phyloP scores from a whole-genome alignment of 2,329 filamentous ascomycete species.

The Colletotrichum sp. region DNA sequence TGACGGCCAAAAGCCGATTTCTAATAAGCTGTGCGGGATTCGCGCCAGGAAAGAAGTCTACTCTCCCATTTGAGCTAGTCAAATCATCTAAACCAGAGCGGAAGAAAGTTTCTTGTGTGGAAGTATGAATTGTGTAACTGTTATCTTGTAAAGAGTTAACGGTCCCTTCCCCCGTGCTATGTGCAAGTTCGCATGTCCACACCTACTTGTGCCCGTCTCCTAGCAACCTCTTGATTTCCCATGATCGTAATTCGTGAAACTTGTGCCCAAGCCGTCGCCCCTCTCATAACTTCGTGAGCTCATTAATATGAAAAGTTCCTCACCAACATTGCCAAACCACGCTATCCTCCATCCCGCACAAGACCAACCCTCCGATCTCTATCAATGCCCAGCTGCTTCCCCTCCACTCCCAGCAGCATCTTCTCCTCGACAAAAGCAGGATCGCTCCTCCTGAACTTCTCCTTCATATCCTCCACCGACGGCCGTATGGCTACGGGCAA shows the following conservation, averaged over 20 bases:
- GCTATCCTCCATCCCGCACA: neutral
- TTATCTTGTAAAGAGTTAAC: neutral
- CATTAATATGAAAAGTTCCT: neutral
- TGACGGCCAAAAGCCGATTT: neutral
- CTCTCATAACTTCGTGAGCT: neutral
- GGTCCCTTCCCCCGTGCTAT: neutral
- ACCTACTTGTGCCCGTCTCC: neutral
- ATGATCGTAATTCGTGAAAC: neutral
- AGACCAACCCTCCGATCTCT: constrained; percentile 26
- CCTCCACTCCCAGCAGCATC: constrained; percentile 36
- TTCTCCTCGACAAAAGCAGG: constrained; percentile 44
- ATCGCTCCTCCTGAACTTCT: constrained; percentile 46
- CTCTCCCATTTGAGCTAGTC: neutral
- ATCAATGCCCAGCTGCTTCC: constrained; percentile 39
- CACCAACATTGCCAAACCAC: neutral
- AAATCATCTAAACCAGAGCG: neutral
- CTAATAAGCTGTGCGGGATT: neutral
- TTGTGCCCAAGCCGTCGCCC: neutral
- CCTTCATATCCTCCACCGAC: constrained; percentile 24
- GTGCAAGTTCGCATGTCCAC: neutral
- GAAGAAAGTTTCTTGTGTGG: neutral
- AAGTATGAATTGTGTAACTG: neutral
- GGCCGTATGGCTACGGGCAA: neutral
- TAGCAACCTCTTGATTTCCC: neutral
- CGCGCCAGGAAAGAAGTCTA: neutral